These are phyloP conservation scores for Fusarium sp. DNA, from an alignment of 2,329 filamentous ascomycete species.

Conservation along the genomic window DNA sequence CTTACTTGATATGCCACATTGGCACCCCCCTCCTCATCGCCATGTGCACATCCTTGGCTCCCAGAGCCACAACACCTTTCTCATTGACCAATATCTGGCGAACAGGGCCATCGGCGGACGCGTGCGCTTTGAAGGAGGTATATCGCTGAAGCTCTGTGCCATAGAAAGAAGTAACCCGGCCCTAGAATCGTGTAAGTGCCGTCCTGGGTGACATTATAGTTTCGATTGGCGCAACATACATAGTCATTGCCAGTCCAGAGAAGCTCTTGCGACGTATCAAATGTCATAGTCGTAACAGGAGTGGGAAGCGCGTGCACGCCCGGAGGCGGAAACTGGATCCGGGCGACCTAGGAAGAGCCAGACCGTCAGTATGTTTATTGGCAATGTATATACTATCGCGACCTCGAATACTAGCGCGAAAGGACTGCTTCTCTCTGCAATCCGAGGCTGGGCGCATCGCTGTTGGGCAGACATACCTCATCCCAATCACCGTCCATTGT, in stretches of 20 bases:
- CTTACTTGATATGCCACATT: conserved; percentile 87
- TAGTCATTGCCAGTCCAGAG: conserved; percentile 94
- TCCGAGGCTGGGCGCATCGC: background rate
- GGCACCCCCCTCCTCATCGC: conserved; percentile 84
- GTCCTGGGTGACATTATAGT: background rate
- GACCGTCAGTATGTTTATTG: conserved; percentile 18
- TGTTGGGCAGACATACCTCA: conserved; percentile 63
- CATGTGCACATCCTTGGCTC: conserved; percentile 87
- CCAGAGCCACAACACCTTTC: conserved; percentile 88
- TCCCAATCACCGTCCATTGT: conserved; percentile 77
- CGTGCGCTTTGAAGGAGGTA: conserved; percentile 88
- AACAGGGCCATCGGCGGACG: conserved; percentile 78
- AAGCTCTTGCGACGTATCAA: conserved; percentile 90
- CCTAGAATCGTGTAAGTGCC: conserved; percentile 64
- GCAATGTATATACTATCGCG: background rate
- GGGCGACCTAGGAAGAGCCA: conserved; percentile 71
- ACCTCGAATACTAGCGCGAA: background rate
- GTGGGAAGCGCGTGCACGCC: conserved; percentile 77
- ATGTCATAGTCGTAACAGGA: conserved; percentile 83
- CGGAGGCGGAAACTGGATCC: conserved; percentile 83
- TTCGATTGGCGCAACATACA: conserved; percentile 63
- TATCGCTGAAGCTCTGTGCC: conserved; percentile 88
- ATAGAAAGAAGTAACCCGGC: conserved; percentile 89
- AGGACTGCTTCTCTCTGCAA: background rate
- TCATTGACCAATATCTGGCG: conserved; percentile 93